Conservation (phyloP, 257 asterid genomes). For the Solanum lycopersicoides region DNA sequence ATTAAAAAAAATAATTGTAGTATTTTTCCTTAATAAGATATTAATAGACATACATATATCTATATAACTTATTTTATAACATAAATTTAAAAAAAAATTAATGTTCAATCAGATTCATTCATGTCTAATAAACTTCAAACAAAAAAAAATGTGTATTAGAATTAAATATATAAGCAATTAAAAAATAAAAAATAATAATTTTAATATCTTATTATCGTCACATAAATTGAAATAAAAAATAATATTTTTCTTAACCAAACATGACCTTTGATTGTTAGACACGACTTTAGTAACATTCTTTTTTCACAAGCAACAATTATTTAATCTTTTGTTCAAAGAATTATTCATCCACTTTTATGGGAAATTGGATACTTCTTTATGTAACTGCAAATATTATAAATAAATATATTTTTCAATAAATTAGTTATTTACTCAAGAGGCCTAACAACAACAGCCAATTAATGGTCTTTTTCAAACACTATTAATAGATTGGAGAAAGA, state of each 20-base stretch:
- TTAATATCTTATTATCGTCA: too few species aligned
- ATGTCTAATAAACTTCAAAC: background rate
- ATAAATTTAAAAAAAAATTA: background rate
- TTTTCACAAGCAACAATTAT: background rate
- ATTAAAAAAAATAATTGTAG: background rate
- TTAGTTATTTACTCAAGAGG: background rate
- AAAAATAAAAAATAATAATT: background rate
- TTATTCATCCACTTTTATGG: background rate
- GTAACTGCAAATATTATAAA: background rate
- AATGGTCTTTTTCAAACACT: background rate
- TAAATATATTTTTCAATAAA: background rate
- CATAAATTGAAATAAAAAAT: background rate
- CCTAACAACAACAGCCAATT: background rate
- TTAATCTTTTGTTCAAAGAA: background rate
- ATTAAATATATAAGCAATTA: background rate
- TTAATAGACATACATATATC: background rate
- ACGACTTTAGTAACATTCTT: background rate
- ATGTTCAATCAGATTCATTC: fast-evolving
- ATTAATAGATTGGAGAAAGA: background rate
- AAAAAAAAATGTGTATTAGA: background rate
- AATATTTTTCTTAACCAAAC: background rate
- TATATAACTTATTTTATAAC: background rate
- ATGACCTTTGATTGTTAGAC: background rate
- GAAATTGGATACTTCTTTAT: background rate
- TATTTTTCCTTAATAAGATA: background rate